Base-by-base conservation (phyloP, 179 eudicot genomes). In the Amaranthus tricolor region DNA sequence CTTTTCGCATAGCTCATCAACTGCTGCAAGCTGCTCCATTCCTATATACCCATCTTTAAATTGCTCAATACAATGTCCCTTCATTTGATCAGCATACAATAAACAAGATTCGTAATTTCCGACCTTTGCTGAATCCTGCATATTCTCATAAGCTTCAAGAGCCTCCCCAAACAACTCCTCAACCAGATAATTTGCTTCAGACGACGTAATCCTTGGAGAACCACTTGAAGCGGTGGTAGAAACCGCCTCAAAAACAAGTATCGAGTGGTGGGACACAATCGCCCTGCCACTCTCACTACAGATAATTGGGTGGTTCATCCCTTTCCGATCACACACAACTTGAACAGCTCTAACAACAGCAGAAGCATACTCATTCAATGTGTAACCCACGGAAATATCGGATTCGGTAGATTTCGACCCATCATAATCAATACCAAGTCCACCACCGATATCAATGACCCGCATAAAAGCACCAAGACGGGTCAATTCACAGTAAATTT, bases 211-310 rank as follows among this genome's bases (percentile, higher is more conserved):
- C 0, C 84, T 52, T 1, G 88, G 77, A 11, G 85, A 53, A 0
- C 76, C 59, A 11, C 82, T 45, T 20, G 56, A 1, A 6, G 66
- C 69, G 19, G 79, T 78, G 0, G 87, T 68, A 1, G 97, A 92
- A 5, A 89, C 78, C 0, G 97, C 97, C 83, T 94, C 97, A 47
- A 92, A 93, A 0, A 93, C 59, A n/a, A 94, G 45, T 50, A 94
- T 76, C 0, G 97, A 94, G 74, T 94, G 97, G 71, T 92, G 97
- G 0, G 99, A 94, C 20, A 94, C 97, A 49, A 94, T 87, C 0
- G 99, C 97, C 15, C 99, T 79, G 0, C 99, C 97, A 67, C 97
- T 94, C 66, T 94, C 97, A 70, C 92, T 88, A 76, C 95, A 89
- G 11, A 93, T 79, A 19, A 93, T 75, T 0, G 99, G 97, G 68